Conservation (phyloP, 345 rosid species). For the Boechera retrofracta region DNA sequence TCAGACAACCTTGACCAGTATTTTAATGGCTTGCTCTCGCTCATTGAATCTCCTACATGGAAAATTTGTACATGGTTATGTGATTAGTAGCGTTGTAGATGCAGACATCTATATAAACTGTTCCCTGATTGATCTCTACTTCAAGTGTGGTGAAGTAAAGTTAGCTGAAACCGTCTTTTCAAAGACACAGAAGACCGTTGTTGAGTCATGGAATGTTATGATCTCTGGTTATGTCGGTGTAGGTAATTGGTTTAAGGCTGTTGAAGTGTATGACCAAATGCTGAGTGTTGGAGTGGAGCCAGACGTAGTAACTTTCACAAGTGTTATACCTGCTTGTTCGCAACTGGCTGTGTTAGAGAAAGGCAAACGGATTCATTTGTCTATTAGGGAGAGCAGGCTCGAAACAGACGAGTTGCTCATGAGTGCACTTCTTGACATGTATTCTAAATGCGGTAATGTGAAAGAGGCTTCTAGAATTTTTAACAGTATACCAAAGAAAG, state of each 20-base stretch:
- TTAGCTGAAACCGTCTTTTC: slow-evolving; percentile 61
- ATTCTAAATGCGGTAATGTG: slow-evolving; percentile 84
- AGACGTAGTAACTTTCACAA: slow-evolving; percentile 66
- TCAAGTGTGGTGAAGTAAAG: slow-evolving; percentile 60
- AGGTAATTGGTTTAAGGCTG: slow-evolving; percentile 60
- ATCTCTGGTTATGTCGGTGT: slow-evolving; percentile 62
- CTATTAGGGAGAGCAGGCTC: slow-evolving; percentile 43
- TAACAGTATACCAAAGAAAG: slow-evolving; percentile 52
- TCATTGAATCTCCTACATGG: slow-evolving; percentile 62
- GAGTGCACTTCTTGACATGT: slow-evolving; percentile 86
- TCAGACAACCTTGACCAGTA: slow-evolving; percentile 60
- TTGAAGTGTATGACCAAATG: slow-evolving; percentile 55
- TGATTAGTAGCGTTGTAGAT: slow-evolving; percentile 49
- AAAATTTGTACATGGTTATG: slow-evolving; percentile 59
- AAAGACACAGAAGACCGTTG: slow-evolving; percentile 41
- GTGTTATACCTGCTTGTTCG: slow-evolving; percentile 67
- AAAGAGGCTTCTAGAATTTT: slow-evolving; percentile 61
- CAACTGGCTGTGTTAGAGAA: slow-evolving; percentile 69
- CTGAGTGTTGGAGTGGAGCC: slow-evolving; percentile 53
- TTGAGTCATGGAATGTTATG: slow-evolving; percentile 68
- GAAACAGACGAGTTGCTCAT: slow-evolving; percentile 56
- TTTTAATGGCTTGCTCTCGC: slow-evolving; percentile 65
- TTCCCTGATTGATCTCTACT: slow-evolving; percentile 66
- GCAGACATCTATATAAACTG: slow-evolving; percentile 49
- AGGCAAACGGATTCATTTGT: slow-evolving; percentile 66